Evolutionary conservation across 345 rosid genomes (phyloP).

Genomic region (Ailanthus altissimus): DNA sequence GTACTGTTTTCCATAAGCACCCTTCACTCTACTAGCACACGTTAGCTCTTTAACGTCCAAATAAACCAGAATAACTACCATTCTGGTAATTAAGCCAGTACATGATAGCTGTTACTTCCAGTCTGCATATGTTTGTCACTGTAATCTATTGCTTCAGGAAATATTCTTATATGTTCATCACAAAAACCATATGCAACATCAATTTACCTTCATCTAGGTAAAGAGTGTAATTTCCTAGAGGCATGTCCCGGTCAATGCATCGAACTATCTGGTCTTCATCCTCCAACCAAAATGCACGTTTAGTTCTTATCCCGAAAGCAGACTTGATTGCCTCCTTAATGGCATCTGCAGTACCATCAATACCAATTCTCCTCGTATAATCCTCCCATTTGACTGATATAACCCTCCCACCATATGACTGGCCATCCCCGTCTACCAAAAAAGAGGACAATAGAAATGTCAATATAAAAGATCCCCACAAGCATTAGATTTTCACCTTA

Average conservation of each 20-base stretch:
- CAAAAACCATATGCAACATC: slow-evolving; percentile 6
- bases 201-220: slow-evolving; percentile 86
- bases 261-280: slow-evolving; percentile 91
- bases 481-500: slow-evolving; percentile 4
- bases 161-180: neutral
- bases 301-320: slow-evolving; percentile 83
- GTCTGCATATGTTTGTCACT: neutral
- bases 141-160: slow-evolving; percentile 9
- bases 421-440: slow-evolving; percentile 66
- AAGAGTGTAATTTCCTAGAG: slow-evolving; percentile 81
- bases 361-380: slow-evolving; percentile 84
- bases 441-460: slow-evolving; percentile 9
- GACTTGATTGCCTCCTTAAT: slow-evolving; percentile 86
- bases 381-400: slow-evolving; percentile 89
- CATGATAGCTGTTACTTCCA: neutral
- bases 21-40: neutral
- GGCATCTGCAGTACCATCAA: slow-evolving; percentile 86
- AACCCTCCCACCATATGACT: slow-evolving; percentile 82
- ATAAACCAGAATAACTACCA: neutral
- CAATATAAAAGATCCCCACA: neutral
- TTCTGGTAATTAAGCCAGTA: neutral
- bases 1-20: neutral
- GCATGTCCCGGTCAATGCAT: slow-evolving; percentile 92
- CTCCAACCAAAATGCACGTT: slow-evolving; percentile 96
- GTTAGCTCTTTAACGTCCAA: neutral